phyloP scores from a whole-genome alignment of 805 yeast species.

The Isabelozyma heimii region DNA sequence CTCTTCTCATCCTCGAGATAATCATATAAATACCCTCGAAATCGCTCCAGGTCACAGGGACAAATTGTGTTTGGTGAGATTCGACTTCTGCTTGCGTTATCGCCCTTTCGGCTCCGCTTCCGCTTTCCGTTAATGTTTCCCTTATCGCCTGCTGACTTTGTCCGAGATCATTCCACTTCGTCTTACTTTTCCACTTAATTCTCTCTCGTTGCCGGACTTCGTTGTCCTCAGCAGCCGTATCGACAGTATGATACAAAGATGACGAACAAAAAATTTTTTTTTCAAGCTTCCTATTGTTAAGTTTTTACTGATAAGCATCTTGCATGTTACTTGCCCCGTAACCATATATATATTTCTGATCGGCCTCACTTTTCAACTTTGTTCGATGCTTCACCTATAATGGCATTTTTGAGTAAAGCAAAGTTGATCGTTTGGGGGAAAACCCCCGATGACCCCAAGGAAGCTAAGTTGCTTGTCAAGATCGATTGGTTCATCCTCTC shows the following conservation, averaged over 20 bases:
- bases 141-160: neutral
- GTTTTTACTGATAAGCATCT: neutral
- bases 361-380: neutral
- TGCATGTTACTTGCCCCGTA: no score
- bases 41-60: neutral
- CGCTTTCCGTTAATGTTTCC: neutral
- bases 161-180: neutral
- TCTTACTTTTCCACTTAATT: neutral
- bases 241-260: neutral
- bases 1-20: neutral
- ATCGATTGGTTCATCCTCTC: conserved; percentile 42
- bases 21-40: neutral
- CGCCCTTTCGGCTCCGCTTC: neutral
- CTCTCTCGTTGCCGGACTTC: neutral
- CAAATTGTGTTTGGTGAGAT: neutral
- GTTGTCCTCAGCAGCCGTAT: neutral
- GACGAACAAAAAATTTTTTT: no score
- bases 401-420: neutral
- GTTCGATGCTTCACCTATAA: neutral
- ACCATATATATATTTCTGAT: neutral
- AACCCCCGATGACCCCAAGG: conserved; percentile 27
- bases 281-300: neutral
- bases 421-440: conserved; percentile 28
- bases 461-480: conserved; percentile 29
- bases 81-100: neutral